Conservation (phyloP, 164 flowering plant species). For the Piper betle region DNA sequence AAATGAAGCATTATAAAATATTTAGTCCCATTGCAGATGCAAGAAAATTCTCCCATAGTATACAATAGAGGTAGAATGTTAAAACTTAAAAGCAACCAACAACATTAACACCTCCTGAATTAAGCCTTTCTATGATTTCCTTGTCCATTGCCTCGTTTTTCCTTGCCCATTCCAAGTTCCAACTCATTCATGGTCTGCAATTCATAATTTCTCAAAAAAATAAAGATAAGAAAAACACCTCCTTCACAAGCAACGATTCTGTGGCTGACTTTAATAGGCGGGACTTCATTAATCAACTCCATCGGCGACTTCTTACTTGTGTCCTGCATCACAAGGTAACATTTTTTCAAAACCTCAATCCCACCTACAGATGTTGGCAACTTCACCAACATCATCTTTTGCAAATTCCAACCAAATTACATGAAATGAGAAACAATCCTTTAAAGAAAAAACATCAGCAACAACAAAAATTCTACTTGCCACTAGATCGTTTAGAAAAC, state of each 20-base stretch:
- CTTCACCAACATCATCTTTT: neutral
- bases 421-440: neutral
- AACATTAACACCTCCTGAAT: no score
- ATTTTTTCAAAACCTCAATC: neutral
- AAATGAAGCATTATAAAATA: no score
- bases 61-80: no score
- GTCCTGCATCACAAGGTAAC: constrained; percentile 30
- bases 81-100: no score
- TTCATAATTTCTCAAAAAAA: neutral
- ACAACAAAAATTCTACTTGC: neutral
- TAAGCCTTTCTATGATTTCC: no score
- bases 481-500: no score
- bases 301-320: constrained; percentile 92
- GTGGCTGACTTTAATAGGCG: constrained; percentile 86
- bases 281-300: constrained; percentile 95
- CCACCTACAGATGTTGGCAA: neutral
- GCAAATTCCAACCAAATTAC: neutral
- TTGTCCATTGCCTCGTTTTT: no score
- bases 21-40: no score
- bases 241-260: constrained; percentile 97
- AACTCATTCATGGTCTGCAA: neutral
- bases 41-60: no score
- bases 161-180: no score
- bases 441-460: neutral
- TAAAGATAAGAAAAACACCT: constrained; percentile 31